A percentile compares a stretch with the other conserved stretches of the same genome.
Evolutionary conservation across 23 red algal species (phyloP).

Genomic region (Gracilaria domingensis): DNA sequence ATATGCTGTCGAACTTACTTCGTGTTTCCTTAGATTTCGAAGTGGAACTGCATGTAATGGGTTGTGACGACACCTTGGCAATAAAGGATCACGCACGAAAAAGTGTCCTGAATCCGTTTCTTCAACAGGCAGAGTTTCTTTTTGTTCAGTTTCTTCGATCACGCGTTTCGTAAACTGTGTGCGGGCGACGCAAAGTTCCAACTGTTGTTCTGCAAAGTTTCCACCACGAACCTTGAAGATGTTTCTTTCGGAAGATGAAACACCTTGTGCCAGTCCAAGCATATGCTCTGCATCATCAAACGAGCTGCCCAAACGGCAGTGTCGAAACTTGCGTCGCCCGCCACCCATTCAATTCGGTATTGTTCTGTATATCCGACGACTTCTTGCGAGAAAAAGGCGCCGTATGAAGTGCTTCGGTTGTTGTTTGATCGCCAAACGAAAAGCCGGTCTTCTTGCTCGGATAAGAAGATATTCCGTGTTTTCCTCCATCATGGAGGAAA

Average conservation of each 20-base stretch:
- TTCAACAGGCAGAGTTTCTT: background rate
- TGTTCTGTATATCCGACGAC: background rate
- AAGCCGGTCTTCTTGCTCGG: background rate
- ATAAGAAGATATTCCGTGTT: background rate
- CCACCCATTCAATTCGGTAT: conserved; percentile 1
- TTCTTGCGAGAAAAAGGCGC: background rate
- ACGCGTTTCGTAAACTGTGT: conserved; percentile 21
- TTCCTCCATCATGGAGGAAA: background rate
- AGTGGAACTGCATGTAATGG: conserved; percentile 24
- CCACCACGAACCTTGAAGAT: background rate
- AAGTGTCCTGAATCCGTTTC: background rate
- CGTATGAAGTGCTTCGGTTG: background rate
- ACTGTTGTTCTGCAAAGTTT: conserved; percentile 39
- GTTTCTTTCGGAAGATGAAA: background rate
- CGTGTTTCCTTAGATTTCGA: conserved; percentile 54
- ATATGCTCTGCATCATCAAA: conserved; percentile 35
- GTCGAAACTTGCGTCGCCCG: conserved; percentile 42
- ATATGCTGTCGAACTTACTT: conserved; percentile 2
- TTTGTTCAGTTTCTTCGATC: conserved; percentile 7
- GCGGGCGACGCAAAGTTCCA: conserved; percentile 41
- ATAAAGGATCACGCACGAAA: conserved; percentile 20
- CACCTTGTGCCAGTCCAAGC: conserved; percentile 7
- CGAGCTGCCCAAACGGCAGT: conserved; percentile 36
- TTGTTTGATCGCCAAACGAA: background rate
- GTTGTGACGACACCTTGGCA: conserved; percentile 46